Evolutionary conservation across 2,329 filamentous ascomycete genomes (phyloP), one percentile per base, ranked within the genome.

Genomic region (Aspergillus ibericus): DNA sequence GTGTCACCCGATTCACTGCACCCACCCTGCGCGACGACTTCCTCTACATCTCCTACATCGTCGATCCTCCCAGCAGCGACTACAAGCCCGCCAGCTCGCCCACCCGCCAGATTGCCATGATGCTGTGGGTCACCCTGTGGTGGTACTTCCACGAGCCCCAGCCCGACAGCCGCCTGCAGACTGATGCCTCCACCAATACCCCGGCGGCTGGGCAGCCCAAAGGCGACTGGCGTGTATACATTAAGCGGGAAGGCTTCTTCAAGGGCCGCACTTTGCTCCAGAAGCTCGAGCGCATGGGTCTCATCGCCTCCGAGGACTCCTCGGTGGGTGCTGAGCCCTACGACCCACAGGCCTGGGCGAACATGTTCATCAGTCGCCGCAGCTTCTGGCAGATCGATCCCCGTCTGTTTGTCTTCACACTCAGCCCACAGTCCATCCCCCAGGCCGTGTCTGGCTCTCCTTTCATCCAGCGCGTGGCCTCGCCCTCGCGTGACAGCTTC

Each of bases 71-170:
- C 51, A 90, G 82, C 72, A 85, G 78, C 71, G 92, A 96, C 50
- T 96, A 89, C 78, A 91, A 90, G 71, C 86, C 91, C 1, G 85
- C 89, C 1, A 86, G 83, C 13, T 96, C 92, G 61, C 91, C 91
- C 0, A 95, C 92, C 0, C 83, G 93, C 46, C 91, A 96, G 77
- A 91, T 96, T 60, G 93, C 93, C 65, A 92, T 97, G 91, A 96
- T 97, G 89, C 83, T 98, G 6, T 98, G 92, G 91, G 87, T 92
- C 34, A 93, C 92, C 1, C 80, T 98, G 42, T 96, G 92, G 80
- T 98, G 93, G 93, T 98, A 98, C 80, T 98, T 97, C 68, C 93
- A 97, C 77, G 91, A 96, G 74, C 83, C 87, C 1, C 83, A 88
- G 66, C 93, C 93, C 0, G 80, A 83, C 20, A 81, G 84, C 0